phyloP scores from a whole-genome alignment of 345 rosid genomes.

The rapeseed (Brassica napus) region Da-Ae NC_063442.1:13469001-13469500 shows the following conservation, averaged over 20 bases:
- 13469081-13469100: neutral
- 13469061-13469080: neutral
- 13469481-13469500: no score
- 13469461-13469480: no score
- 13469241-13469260: neutral
- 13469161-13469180: neutral
- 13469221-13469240: neutral
- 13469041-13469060: slow-evolving; percentile 12
- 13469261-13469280: neutral
- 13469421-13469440: no score
- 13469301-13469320: neutral
- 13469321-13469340: neutral
- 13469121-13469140: neutral
- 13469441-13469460: no score
- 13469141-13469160: neutral
- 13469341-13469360: neutral
- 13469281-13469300: neutral
- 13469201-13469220: neutral
- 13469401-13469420: no score
- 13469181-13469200: neutral
- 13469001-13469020: slow-evolving; percentile 27
- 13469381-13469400: no score
- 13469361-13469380: no score
- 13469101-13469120: neutral
- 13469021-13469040: neutral